Percentiles rank a stretch among this genome's conserved stretches.
These are phyloP conservation scores for Pestalotiopsis sp. DNA, from an alignment of 2,329 filamentous ascomycete species.

Conservation along the genomic window DNA sequence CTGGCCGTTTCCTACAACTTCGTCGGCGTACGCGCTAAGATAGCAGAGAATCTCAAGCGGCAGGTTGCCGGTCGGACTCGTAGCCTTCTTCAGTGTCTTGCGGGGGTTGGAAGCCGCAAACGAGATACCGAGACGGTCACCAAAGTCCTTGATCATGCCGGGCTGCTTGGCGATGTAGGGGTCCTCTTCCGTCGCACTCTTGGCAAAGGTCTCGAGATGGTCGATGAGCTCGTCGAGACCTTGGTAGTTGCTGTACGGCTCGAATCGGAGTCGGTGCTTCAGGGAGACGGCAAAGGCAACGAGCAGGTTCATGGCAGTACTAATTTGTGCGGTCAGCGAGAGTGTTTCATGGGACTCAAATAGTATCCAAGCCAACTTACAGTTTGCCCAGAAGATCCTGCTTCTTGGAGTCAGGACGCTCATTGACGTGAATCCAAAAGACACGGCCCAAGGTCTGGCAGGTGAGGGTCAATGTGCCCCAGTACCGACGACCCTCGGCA, in stretches of 20 bases:
- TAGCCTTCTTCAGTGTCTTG: conserved; percentile 73
- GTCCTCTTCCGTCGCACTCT: conserved; percentile 47
- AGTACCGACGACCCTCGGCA: conserved; percentile 63
- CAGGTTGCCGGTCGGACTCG: conserved; percentile 77
- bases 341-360: neutral
- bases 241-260: conserved; percentile 77
- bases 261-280: conserved; percentile 83
- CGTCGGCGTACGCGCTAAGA: conserved; percentile 67
- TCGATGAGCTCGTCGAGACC: conserved; percentile 71
- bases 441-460: conserved; percentile 71
- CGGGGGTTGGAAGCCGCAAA: conserved; percentile 79
- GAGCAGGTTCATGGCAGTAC: conserved; percentile 74
- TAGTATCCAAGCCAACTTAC: conserved; percentile 19
- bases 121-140: conserved; percentile 75
- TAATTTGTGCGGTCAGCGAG: conserved; percentile 19
- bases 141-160: conserved; percentile 61
- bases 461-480: conserved; percentile 64
- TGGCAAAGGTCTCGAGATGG: conserved; percentile 77
- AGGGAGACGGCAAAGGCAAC: conserved; percentile 76
- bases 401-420: conserved; percentile 62
- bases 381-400: conserved; percentile 69
- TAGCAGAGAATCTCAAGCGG: conserved; percentile 80
- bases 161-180: conserved; percentile 42
- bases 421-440: conserved; percentile 78
- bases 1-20: conserved; percentile 57